These are phyloP conservation scores for Syncephalastrum monosporum DNA, from an alignment of 371 early-diverging fungal species.

Conservation along the genomic window DNA sequence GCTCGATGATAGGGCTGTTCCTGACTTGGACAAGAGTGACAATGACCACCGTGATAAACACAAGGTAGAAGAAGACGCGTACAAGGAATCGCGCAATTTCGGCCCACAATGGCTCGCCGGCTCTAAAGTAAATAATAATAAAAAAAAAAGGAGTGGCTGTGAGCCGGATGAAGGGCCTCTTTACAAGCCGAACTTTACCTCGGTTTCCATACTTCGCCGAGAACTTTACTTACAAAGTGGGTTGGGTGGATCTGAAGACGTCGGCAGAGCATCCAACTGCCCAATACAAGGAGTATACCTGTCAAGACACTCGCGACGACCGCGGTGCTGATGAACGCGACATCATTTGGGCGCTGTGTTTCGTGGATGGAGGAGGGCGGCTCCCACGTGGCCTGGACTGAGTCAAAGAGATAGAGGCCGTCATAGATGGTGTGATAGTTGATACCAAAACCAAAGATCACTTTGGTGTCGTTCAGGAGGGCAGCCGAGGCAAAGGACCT, in stretches of 20 bases:
- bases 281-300: conserved; percentile 2
- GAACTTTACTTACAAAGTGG: background rate
- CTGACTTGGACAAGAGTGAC: conserved; percentile 25
- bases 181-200: conserved; percentile 14
- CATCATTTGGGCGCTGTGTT: background rate
- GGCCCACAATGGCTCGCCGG: conserved; percentile 40
- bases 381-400: conserved; percentile 16
- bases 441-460: conserved; percentile 31
- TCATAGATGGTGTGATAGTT: conserved; percentile 36
- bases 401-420: conserved; percentile 30
- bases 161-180: too few relatives aligned
- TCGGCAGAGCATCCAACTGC: conserved; percentile 6
- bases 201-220: conserved; percentile 26
- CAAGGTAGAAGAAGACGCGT: conserved; percentile 14
- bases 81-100: conserved; percentile 25
- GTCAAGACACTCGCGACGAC: conserved; percentile 5
- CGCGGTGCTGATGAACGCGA: conserved; percentile 11
- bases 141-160: too few relatives aligned
- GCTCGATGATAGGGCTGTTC: conserved; percentile 35
- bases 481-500: conserved; percentile 28
- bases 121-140: conserved; percentile 8
- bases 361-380: background rate
- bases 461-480: conserved; percentile 25
- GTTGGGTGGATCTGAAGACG: background rate
- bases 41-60: conserved; percentile 19